Conservation (phyloP, 2,329 filamentous ascomycete genomes). For the Exophiala calicioides region DNA sequence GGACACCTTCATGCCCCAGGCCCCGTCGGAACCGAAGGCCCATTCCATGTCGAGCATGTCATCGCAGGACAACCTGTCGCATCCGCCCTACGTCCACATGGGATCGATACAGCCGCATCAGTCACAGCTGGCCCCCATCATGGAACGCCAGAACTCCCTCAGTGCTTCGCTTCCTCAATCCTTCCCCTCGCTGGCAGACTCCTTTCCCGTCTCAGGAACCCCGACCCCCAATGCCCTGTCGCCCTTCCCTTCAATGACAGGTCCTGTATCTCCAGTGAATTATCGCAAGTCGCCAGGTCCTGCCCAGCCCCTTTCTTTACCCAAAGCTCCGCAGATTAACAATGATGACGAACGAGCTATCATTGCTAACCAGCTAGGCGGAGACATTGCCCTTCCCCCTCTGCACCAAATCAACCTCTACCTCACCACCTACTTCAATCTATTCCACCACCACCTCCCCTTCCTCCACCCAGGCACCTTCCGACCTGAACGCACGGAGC, state of each 20-base stretch:
- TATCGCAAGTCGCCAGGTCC: constrained; percentile 70
- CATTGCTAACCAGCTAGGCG: constrained; percentile 78
- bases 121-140: constrained; percentile 67
- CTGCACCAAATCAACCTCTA: constrained; percentile 84
- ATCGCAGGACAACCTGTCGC: constrained; percentile 65
- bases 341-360: constrained; percentile 87
- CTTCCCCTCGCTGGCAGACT: constrained; percentile 71
- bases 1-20: constrained; percentile 80
- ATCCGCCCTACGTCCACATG: constrained; percentile 62
- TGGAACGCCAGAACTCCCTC: constrained; percentile 62
- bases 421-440: constrained; percentile 90
- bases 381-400: constrained; percentile 84
- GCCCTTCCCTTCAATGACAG: constrained; percentile 68
- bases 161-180: constrained; percentile 64
- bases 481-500: constrained; percentile 73
- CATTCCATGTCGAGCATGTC: constrained; percentile 70
- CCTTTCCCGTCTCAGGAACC: constrained; percentile 67
- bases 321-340: constrained; percentile 75
- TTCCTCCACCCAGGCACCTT: constrained; percentile 95
- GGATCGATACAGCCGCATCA: constrained; percentile 60
- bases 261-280: constrained; percentile 68
- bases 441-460: constrained; percentile 95
- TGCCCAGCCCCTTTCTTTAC: constrained; percentile 63
- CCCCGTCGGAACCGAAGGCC: constrained; percentile 70
- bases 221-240: constrained; percentile 73